A percentile compares a stretch with the other conserved stretches of the same genome.
phyloP scores from a whole-genome alignment of 805 yeast genomes.

The Priceomyces haplophilus region DNA sequence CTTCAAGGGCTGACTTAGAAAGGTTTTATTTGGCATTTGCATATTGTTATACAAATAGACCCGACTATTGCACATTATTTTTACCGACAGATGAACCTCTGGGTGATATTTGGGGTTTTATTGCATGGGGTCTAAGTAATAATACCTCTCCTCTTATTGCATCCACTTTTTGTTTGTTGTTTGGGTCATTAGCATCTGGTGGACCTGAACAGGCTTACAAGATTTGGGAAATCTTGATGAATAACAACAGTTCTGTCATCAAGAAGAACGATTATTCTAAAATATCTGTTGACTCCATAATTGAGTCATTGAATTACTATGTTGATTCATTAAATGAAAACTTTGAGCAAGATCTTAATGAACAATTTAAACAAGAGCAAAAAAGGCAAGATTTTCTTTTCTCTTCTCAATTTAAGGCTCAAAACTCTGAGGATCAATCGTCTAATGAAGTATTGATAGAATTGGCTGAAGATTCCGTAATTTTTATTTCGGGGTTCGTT shows the following conservation, averaged over 20 bases:
- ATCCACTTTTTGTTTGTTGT: constrained; percentile 75
- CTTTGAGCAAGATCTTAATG: constrained; percentile 32
- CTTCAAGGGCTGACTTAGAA: constrained; percentile 81
- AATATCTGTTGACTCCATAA: constrained; percentile 56
- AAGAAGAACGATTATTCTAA: constrained; percentile 40
- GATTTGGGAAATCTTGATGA: constrained; percentile 39
- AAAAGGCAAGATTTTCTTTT: constrained; percentile 34
- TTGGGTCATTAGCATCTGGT: constrained; percentile 72
- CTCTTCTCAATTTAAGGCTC: constrained; percentile 12
- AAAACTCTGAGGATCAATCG: constrained; percentile 21
- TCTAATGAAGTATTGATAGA: constrained; percentile 44
- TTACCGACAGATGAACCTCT: constrained; percentile 47
- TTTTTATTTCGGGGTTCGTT: constrained; percentile 70
- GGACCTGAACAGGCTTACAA: constrained; percentile 45
- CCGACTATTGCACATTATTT: constrained; percentile 53
- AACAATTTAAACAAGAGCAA: constrained; percentile 28
- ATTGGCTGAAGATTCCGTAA: constrained; percentile 75
- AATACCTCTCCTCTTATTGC: constrained; percentile 74
- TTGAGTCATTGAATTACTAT: constrained; percentile 54
- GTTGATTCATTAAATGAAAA: constrained; percentile 42
- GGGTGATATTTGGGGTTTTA: constrained; percentile 70
- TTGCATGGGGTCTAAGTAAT: constrained; percentile 83
- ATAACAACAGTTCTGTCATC: constrained; percentile 20
- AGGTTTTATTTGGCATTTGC: constrained; percentile 76
- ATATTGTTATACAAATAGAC: constrained; percentile 62